phyloP scores from a whole-genome alignment of 306 rosid species.

The Trifolium subterraneum region DNA sequence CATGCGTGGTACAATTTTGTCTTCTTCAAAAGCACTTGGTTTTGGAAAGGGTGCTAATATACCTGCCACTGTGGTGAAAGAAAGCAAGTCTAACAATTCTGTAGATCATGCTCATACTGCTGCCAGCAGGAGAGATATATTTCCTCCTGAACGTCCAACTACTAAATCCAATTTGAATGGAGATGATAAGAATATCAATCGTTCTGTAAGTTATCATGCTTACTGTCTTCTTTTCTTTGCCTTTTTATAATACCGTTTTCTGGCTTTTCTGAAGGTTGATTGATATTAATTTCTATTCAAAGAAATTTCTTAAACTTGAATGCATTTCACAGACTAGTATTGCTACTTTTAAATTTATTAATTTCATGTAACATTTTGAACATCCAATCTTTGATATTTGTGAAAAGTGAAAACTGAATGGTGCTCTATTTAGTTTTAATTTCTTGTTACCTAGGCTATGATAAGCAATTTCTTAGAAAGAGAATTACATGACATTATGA shows the following conservation, averaged over 20 bases:
- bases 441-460: slow-evolving; percentile 13
- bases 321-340: slow-evolving; percentile 1
- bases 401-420: slow-evolving; percentile 16
- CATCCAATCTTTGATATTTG: neutral
- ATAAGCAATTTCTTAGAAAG: slow-evolving; percentile 30
- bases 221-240: slow-evolving; percentile 26
- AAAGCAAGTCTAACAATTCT: slow-evolving; percentile 59
- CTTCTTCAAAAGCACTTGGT: slow-evolving; percentile 90
- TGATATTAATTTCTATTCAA: slow-evolving; percentile 3
- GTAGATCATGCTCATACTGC: slow-evolving; percentile 65
- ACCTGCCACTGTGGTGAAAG: slow-evolving; percentile 60
- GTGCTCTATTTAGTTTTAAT: slow-evolving; percentile 23
- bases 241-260: slow-evolving; percentile 6
- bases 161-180: slow-evolving; percentile 61
- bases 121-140: slow-evolving; percentile 58
- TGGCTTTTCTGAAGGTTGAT: slow-evolving; percentile 28
- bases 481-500: slow-evolving; percentile 39
- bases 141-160: slow-evolving; percentile 60
- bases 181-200: slow-evolving; percentile 64
- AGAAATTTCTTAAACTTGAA: neutral
- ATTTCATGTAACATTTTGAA: neutral
- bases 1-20: slow-evolving; percentile 90
- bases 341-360: neutral
- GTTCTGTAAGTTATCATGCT: slow-evolving; percentile 63
- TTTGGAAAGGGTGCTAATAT: slow-evolving; percentile 73